Conservation (phyloP, 768 basidiomycete genomes). For the Hysterangium stoloniferum region DNA sequence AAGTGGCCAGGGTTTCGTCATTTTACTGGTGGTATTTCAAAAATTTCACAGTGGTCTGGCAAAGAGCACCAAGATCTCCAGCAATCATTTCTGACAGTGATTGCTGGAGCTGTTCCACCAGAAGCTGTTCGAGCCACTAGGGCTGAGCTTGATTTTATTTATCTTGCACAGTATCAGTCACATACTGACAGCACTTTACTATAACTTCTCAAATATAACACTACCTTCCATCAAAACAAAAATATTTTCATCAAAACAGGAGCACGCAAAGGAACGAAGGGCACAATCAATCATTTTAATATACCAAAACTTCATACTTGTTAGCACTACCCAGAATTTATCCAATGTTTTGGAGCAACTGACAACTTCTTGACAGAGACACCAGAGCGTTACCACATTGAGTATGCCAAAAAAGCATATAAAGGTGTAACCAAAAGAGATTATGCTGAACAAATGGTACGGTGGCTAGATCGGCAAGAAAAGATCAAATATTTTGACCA, state of each 20-base stretch:
- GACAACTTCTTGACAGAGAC: conserved; percentile 31
- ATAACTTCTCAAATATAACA: conserved; percentile 13
- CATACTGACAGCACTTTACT: conserved; percentile 18
- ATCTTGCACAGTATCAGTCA: conserved; percentile 20
- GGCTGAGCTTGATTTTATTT: conserved; percentile 22
- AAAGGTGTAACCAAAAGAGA: conserved; percentile 23
- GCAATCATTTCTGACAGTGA: neutral
- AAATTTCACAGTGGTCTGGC: conserved; percentile 36
- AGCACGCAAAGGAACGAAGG: conserved; percentile 11
- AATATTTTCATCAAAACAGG: conserved; percentile 18
- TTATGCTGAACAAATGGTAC: conserved; percentile 32
- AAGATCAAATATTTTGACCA: neutral
- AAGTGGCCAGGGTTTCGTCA: conserved; percentile 27
- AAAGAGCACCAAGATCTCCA: conserved; percentile 23
- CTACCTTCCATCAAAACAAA: conserved; percentile 22
- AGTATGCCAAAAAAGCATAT: conserved; percentile 26
- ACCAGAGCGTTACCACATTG: conserved; percentile 28
- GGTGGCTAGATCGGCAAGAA: conserved; percentile 30
- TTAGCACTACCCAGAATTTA: conserved; percentile 15
- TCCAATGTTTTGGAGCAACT: conserved; percentile 19
- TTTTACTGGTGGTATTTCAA: conserved; percentile 36
- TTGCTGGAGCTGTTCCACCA: conserved; percentile 4
- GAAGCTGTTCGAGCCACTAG: conserved; percentile 1
- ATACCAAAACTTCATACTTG: conserved; percentile 22
- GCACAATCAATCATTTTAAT: conserved; percentile 16